phyloP scores from a whole-genome alignment of 208 protist species.

The Dictyostelium gargantuum region DNA sequence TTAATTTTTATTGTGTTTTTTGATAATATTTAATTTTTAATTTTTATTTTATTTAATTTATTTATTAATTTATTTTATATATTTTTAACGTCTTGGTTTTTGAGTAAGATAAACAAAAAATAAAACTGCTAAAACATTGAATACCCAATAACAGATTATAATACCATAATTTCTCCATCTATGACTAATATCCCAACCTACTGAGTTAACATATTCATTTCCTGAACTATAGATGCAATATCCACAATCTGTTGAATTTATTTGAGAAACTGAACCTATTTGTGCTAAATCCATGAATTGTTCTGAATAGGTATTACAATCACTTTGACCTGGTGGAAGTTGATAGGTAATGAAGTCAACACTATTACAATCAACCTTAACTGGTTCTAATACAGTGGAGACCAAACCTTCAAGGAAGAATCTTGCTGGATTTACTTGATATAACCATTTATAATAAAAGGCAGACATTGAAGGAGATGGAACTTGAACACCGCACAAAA shows the following conservation, averaged over 20 bases:
- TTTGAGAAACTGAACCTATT: neutral
- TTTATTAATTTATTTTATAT: too few relatives aligned
- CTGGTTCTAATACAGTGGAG: neutral
- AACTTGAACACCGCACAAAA: slow-evolving; percentile 38
- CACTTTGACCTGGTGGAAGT: neutral
- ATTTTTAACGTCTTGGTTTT: slow-evolving; percentile 61
- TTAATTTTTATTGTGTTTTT: too few relatives aligned
- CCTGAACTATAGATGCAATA: slow-evolving; percentile 43
- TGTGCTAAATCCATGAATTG: neutral
- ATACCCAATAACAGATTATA: neutral
- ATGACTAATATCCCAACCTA: neutral
- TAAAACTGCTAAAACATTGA: neutral
- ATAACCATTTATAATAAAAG: slow-evolving; percentile 5
- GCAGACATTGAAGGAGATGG: neutral
- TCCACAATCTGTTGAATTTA: neutral
- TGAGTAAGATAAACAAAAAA: slow-evolving; percentile 34
- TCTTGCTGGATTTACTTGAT: neutral
- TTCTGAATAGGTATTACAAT: neutral
- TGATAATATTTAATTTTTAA: too few relatives aligned
- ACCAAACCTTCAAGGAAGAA: slow-evolving; percentile 31
- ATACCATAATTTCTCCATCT: slow-evolving; percentile 37
- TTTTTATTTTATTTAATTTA: too few relatives aligned
- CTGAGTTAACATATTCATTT: neutral
- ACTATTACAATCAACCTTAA: neutral
- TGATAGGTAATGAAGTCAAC: neutral